Evolutionary conservation across 2,329 filamentous ascomycete genomes (phyloP).

Genomic region (Aspergillus calidoustus): DNA sequence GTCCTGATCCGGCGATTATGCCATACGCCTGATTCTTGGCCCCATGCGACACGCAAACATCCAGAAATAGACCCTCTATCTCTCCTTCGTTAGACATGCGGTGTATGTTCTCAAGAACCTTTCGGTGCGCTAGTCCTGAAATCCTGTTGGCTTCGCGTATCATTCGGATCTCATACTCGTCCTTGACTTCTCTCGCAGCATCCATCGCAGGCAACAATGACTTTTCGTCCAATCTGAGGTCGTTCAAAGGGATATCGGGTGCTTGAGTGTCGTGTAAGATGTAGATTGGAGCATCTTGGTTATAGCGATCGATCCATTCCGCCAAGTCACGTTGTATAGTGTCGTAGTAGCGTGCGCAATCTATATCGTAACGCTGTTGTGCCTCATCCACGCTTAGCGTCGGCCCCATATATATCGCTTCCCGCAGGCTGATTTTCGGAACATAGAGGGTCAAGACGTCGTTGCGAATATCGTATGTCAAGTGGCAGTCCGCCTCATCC

Average conservation of each 20-base stretch:
- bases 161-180: slow-evolving; percentile 74
- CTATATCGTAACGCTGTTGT: slow-evolving; percentile 66
- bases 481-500: slow-evolving; percentile 58
- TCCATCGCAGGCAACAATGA: slow-evolving; percentile 62
- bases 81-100: slow-evolving; percentile 77
- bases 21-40: slow-evolving; percentile 85
- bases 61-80: slow-evolving; percentile 79
- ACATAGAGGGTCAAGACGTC: slow-evolving; percentile 75
- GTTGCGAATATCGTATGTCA: slow-evolving; percentile 61
- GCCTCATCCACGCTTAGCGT: slow-evolving; percentile 59
- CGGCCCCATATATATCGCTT: slow-evolving; percentile 49
- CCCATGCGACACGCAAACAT: slow-evolving; percentile 73
- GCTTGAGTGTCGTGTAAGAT: slow-evolving; percentile 43
- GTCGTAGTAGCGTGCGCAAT: slow-evolving; percentile 66
- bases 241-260: slow-evolving; percentile 28
- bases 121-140: slow-evolving; percentile 68
- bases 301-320: slow-evolving; percentile 36
- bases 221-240: slow-evolving; percentile 33
- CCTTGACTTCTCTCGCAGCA: slow-evolving; percentile 71
- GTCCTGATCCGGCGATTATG: slow-evolving; percentile 80
- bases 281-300: slow-evolving; percentile 37
- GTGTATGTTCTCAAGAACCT: slow-evolving; percentile 64
- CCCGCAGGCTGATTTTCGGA: slow-evolving; percentile 65
- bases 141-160: slow-evolving; percentile 74
- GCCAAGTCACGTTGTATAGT: slow-evolving; percentile 56